Evolutionary conservation across 306 rosid genomes (phyloP), one percentile per base, ranked within the genome.

Genomic region (Castanospermum australe): DNA sequence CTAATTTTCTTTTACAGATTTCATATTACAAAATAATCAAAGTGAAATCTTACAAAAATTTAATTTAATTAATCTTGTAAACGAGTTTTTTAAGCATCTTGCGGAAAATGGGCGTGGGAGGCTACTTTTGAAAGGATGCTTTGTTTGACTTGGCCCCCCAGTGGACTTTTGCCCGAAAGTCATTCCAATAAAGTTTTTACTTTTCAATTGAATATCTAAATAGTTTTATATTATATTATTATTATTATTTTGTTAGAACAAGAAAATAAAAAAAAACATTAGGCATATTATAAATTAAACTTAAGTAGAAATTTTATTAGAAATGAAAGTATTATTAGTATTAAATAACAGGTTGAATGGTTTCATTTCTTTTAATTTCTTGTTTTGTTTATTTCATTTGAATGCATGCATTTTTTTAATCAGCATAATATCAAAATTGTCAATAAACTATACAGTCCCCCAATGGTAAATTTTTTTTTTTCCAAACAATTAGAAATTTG

Each of bases 81-180:
- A 17, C n/a, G 56, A 6, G 8, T 5, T 50, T 2, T 50, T n/a
- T 50, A n/a, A 21, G 18, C 56, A 17, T 17, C 6, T 17, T 50
- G n/a, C 24, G 6, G 17, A 21, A n/a, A 17, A 39, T 21, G 22
- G n/a, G 22, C 36, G 10, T 76, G 8, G 52, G 52, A 76, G 62
- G 24, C 22, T 14, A 13, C 47, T 12, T 32, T 20, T 51, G 1
- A 17, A 62, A 62, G 21, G 35, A 62, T 47, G 36, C 6, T 33
- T 62, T 76, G 14, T 76, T 76, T 76, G 80, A 76, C 80, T 48
- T 33, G 36, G 61, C 11, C 12, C 42, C 13, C 66, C 30, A 8
- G 4, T 1, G 8, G 41, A 8, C 15, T 45, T 48, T 13, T 20
- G 42, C 28, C 28, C 22, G 21, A 63, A 62, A 21, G 11, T 48